Base-by-base conservation (phyloP, 73 alveolate species). In the Paramecium bursaria region DNA sequence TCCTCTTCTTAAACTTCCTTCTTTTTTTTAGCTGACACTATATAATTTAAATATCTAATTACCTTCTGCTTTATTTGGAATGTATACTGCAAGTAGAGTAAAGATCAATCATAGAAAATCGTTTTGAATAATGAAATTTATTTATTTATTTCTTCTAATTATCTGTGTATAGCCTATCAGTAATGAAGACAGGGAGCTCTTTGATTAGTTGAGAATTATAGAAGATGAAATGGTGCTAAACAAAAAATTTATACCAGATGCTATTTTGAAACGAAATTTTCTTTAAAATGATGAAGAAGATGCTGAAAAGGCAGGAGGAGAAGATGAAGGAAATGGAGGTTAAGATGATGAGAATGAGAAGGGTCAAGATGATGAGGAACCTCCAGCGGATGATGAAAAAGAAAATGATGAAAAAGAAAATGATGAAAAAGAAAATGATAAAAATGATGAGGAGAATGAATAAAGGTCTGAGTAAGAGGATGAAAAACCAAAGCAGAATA, bases 71-170 rank as follows among this genome's bases (percentile, higher is more conserved):
- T 11, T 57, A 30, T n/a, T 42, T 23, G 10, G 76, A 57, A 30
- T 57, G 76, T 30, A 57, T 57, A 13, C 51, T 30, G 15, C 27
- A 57, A 23, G 76, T 57, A 0, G 76, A 57, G 14, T 30, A 30
- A n/a, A 57, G 30, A 30, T 57, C 76, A 57, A 57, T 48, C 76
- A 57, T 57, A 29, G n/a, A n/a, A n/a, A n/a, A n/a, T n/a, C n/a
- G n/a, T n/a, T n/a, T n/a, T n/a, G n/a, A n/a, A n/a, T n/a, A n/a
- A n/a, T n/a, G n/a, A n/a, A n/a, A n/a, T n/a, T n/a, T n/a, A n/a
- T n/a, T n/a, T n/a, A n/a, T n/a, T n/a, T n/a, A n/a, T n/a, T n/a
- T n/a, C n/a, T n/a, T n/a, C n/a, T n/a, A n/a, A n/a, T n/a, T n/a
- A n/a, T n/a, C n/a, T n/a, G n/a, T n/a, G n/a, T n/a, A n/a, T n/a